These are phyloP conservation scores for Parascedosporium putredinis DNA, from an alignment of 2,329 filamentous ascomycete species.

Conservation along the genomic window DNA sequence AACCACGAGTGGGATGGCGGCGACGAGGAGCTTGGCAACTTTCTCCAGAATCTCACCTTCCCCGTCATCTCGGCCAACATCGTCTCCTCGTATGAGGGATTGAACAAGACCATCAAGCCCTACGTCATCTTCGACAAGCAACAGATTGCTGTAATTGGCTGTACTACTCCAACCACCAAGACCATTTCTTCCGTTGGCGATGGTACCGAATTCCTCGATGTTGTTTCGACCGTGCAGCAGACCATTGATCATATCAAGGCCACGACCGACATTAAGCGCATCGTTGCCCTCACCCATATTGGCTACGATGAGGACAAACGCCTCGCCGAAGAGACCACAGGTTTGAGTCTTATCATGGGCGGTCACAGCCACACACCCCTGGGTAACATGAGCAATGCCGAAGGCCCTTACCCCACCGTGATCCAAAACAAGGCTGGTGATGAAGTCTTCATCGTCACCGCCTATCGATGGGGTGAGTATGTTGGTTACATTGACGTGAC, in stretches of 20 bases:
- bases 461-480: constrained; percentile 60
- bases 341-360: constrained; percentile 58
- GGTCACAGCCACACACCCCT: constrained; percentile 52
- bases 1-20: constrained; percentile 60
- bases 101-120: constrained; percentile 54
- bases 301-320: constrained; percentile 54
- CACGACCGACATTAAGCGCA: constrained; percentile 52
- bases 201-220: constrained; percentile 47
- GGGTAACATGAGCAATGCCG: constrained; percentile 45
- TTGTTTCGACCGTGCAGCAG: constrained; percentile 46
- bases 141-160: constrained; percentile 51
- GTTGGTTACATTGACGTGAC: constrained; percentile 57
- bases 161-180: constrained; percentile 49
- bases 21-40: constrained; percentile 50
- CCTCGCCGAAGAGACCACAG: constrained; percentile 48
- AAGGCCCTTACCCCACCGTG: constrained; percentile 55
- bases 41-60: constrained; percentile 53
- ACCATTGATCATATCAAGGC: constrained; percentile 51
- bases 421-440: constrained; percentile 49
- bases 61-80: constrained; percentile 55
- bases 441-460: constrained; percentile 58
- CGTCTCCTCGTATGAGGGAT: constrained; percentile 43
- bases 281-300: constrained; percentile 57
- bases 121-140: constrained; percentile 55
- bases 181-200: constrained; percentile 48